Evolutionary conservation across 352 stramenopile species (phyloP).

Genomic region (Globisporangium recalcitrans): DNA sequence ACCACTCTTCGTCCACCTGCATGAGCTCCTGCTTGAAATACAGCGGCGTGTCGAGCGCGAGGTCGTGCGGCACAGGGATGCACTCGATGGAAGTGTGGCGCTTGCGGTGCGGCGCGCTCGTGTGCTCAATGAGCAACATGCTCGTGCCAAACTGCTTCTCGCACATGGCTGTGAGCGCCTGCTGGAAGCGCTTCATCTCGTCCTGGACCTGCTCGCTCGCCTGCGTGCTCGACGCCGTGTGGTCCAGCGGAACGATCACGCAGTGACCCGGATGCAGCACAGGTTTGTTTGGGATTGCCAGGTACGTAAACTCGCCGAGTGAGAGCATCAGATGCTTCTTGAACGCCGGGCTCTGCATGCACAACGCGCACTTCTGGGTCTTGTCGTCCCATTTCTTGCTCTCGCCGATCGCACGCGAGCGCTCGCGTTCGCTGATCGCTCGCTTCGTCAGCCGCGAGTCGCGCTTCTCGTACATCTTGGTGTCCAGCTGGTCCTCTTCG

Average conservation of each 20-base stretch:
- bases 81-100: conserved; percentile 76
- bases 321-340: conserved; percentile 81
- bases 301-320: conserved; percentile 70
- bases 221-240: conserved; percentile 49
- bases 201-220: conserved; percentile 59
- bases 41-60: conserved; percentile 60
- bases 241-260: conserved; percentile 71
- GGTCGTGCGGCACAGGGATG: conserved; percentile 58
- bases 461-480: conserved; percentile 46
- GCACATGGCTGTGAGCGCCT: conserved; percentile 51
- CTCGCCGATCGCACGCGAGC: conserved; percentile 41
- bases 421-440: conserved; percentile 46
- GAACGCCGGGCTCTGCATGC: conserved; percentile 64
- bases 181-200: conserved; percentile 68
- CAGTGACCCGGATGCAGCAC: conserved; percentile 61
- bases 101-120: conserved; percentile 48
- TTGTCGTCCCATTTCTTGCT: conserved; percentile 66
- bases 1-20: conserved; percentile 72
- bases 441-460: conserved; percentile 54
- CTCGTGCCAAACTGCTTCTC: conserved; percentile 43
- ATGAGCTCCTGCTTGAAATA: conserved; percentile 85
- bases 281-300: conserved; percentile 54
- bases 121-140: conserved; percentile 81
- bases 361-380: conserved; percentile 62
- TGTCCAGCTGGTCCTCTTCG: conserved; percentile 75